Evolutionary conservation across 805 yeast genomes (phyloP).

Genomic region (Lipomyces sp.): DNA sequence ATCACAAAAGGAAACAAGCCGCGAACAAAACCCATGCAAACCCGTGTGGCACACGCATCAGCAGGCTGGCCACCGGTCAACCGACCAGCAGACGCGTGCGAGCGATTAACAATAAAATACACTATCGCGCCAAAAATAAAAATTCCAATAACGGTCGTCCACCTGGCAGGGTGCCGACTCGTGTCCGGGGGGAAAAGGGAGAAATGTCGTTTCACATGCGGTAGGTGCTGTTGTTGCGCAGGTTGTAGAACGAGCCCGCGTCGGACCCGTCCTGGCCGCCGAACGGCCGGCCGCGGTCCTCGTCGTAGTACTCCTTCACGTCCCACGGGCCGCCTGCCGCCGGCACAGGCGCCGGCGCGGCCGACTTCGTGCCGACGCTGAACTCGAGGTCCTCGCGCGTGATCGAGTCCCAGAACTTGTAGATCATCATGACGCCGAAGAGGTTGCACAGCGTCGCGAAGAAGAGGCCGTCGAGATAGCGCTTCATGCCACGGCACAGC

Average conservation of each 20-base stretch:
- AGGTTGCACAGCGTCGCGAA: conserved; percentile 78
- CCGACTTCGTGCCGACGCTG: conserved; percentile 58
- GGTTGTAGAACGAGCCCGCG: conserved; percentile 26
- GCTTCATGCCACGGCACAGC: conserved; percentile 70
- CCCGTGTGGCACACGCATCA: too few species aligned
- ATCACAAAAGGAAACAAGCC: too few species aligned
- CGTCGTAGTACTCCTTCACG: conserved; percentile 23
- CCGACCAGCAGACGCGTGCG: too few species aligned
- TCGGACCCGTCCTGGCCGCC: conserved; percentile 24
- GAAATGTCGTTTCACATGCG: conserved; percentile 7
- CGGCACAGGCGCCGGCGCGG: conserved; percentile 36
- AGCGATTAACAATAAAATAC: too few species aligned
- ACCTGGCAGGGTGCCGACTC: too few species aligned
- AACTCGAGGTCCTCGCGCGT: conserved; percentile 94
- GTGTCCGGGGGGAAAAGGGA: too few species aligned
- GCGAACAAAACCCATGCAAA: too few species aligned
- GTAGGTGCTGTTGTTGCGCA: conserved; percentile 11
- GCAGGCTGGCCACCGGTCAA: too few species aligned
- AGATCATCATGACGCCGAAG: conserved; percentile 88
- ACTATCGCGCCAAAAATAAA: too few species aligned
- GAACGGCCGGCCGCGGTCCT: conserved; percentile 10
- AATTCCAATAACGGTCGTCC: too few species aligned
- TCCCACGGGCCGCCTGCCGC: conserved; percentile 18
- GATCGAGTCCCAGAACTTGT: conserved; percentile 94
- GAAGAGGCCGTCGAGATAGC: conserved; percentile 86